These are phyloP conservation scores for Monosporascus ibericus DNA, from an alignment of 2,329 filamentous ascomycete genomes.

Conservation along the genomic window DNA sequence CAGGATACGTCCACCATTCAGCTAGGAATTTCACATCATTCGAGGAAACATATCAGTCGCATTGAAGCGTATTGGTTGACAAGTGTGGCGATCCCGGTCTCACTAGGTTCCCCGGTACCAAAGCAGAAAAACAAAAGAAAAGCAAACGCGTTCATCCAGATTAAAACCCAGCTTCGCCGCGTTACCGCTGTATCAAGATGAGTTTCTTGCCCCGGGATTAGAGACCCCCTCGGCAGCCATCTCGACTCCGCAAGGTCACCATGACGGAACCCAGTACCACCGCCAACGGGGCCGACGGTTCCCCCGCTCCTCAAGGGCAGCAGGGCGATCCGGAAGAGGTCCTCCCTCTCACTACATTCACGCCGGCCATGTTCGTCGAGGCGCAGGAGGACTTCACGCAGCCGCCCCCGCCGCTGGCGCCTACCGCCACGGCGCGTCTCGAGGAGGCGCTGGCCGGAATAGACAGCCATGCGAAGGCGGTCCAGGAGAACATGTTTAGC, in stretches of 20 bases:
- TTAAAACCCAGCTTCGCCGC: background rate
- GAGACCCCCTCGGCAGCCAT: background rate
- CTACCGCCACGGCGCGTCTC: conserved; percentile 9
- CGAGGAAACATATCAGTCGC: too few species aligned
- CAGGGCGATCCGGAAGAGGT: conserved; percentile 16
- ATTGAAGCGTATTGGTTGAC: too few species aligned
- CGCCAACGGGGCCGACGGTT: background rate
- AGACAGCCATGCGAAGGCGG: conserved; percentile 17
- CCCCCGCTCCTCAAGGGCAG: background rate
- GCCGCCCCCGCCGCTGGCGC: conserved; percentile 15
- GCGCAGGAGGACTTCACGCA: conserved; percentile 17
- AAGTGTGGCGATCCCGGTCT: too few species aligned
- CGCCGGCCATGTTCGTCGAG: conserved; percentile 13
- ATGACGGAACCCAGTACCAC: background rate
- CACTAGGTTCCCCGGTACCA: too few species aligned
- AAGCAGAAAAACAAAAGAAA: too few species aligned
- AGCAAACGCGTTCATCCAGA: background rate
- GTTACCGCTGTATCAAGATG: background rate
- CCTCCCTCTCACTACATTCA: conserved; percentile 20
- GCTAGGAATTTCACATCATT: too few species aligned
- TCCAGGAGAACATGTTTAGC: conserved; percentile 19
- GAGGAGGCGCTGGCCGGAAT: conserved; percentile 11
- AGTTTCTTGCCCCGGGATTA: background rate
- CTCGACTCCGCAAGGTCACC: background rate
- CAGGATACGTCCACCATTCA: too few species aligned